Evolutionary conservation across 1,284 basidiomycete genomes (phyloP).

Genomic region (Athelia psychrophila): DNA sequence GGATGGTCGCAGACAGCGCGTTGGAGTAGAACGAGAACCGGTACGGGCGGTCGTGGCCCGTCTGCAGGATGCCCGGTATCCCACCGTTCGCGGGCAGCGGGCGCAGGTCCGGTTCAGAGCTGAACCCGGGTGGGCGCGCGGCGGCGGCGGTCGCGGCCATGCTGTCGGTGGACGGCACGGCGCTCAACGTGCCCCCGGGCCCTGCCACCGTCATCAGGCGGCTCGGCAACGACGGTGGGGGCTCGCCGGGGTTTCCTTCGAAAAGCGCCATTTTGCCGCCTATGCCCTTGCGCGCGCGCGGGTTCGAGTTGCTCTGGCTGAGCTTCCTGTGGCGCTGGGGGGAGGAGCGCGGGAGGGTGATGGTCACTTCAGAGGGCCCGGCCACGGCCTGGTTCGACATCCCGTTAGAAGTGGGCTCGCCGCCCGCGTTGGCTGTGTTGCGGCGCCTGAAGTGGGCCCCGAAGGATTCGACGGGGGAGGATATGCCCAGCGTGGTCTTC

Average conservation of each 20-base stretch:
- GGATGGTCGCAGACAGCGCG: constrained; percentile 88
- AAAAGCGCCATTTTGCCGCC: constrained; percentile 92
- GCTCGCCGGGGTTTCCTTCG: constrained; percentile 60
- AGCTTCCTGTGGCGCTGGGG: constrained; percentile 77
- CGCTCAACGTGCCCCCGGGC: constrained; percentile 25
- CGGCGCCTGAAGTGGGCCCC: constrained; percentile 4
- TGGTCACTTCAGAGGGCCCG: constrained; percentile 6
- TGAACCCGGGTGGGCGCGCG: not conserved
- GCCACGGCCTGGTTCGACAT: not conserved
- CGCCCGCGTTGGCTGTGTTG: constrained; percentile 2
- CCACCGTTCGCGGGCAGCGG: constrained; percentile 11
- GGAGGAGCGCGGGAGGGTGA: constrained; percentile 34
- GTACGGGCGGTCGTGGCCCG: constrained; percentile 87
- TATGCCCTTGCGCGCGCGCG: constrained; percentile 62
- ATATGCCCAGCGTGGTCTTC: constrained; percentile 54
- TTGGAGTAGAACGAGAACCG: constrained; percentile 99
- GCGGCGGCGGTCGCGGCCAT: constrained; percentile 6
- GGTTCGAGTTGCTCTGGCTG: constrained; percentile 72
- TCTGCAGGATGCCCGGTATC: constrained; percentile 37
- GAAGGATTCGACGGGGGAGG: constrained; percentile 36
- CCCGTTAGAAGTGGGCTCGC: not conserved
- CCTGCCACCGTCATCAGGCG: constrained; percentile 19
- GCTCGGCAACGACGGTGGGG: constrained; percentile 41
- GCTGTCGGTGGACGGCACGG: constrained; percentile 26
- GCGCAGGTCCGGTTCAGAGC: constrained; percentile 9